These are phyloP conservation scores for Chlorencoelia australis DNA, from an alignment of 2,329 filamentous ascomycete species.

Conservation along the genomic window DNA sequence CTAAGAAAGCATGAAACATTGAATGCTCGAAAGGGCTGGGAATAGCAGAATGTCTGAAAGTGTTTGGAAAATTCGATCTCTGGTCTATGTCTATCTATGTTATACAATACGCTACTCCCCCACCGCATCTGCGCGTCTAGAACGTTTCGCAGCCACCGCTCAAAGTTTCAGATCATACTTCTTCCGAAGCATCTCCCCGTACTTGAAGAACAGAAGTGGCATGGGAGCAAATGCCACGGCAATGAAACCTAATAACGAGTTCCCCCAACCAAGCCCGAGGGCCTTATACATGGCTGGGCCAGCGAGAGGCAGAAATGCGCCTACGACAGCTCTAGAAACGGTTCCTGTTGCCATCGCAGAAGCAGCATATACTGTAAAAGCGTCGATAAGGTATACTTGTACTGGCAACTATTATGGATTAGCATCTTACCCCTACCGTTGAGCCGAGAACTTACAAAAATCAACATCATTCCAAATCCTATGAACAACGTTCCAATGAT, in stretches of 20 bases:
- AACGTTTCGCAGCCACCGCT: no score
- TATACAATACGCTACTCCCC: no score
- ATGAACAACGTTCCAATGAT: slow-evolving; percentile 40
- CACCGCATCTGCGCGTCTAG: no score
- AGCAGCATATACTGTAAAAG: slow-evolving; percentile 26
- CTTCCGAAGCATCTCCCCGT: slow-evolving; percentile 1
- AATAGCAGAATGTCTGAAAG: no score
- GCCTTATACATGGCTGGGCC: slow-evolving; percentile 25
- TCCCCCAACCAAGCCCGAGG: slow-evolving; percentile 3
- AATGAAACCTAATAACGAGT: slow-evolving; percentile 1
- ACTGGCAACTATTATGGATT: no score
- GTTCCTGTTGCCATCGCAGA: slow-evolving; percentile 30
- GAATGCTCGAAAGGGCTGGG: no score
- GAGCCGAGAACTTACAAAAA: no score
- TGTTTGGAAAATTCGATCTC: no score
- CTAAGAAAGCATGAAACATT: no score
- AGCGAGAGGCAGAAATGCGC: slow-evolving; percentile 41
- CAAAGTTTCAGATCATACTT: no score
- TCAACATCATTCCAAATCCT: slow-evolving; percentile 40
- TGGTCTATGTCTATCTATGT: no score
- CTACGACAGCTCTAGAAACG: slow-evolving; percentile 33
- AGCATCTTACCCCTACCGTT: no score
- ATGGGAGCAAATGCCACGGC: slow-evolving; percentile 1
- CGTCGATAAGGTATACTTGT: slow-evolving; percentile 37
- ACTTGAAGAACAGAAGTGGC: neutral